phyloP scores from a whole-genome alignment of 2,329 filamentous ascomycete genomes.

The Colletotrichum echinochloae region DNA sequence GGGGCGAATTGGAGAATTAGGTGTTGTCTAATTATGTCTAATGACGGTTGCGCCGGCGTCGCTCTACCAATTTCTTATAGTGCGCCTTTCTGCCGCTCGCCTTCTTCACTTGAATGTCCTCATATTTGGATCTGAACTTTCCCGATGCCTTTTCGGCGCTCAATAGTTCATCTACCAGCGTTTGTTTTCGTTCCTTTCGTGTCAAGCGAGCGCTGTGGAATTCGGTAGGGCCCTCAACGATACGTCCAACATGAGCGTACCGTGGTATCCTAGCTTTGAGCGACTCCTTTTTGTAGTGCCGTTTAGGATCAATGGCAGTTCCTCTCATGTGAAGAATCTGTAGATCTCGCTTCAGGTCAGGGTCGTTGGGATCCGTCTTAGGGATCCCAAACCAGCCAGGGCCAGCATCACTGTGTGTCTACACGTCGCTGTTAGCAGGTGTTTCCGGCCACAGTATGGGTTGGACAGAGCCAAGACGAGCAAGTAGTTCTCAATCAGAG shows the following conservation, averaged over 20 bases:
- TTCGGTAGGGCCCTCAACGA: slow-evolving; percentile 90
- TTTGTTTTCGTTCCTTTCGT: slow-evolving; percentile 89
- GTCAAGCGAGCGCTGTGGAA: slow-evolving; percentile 84
- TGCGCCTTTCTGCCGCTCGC: slow-evolving; percentile 89
- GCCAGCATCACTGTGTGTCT: slow-evolving; percentile 71
- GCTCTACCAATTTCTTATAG: slow-evolving; percentile 80
- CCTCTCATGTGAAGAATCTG: slow-evolving; percentile 91
- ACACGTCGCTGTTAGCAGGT: not conserved
- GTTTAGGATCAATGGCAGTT: slow-evolving; percentile 83
- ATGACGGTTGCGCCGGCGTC: slow-evolving; percentile 46
- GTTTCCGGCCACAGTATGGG: not conserved
- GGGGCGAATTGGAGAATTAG: not conserved
- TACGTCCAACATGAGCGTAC: slow-evolving; percentile 89
- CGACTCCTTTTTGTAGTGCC: slow-evolving; percentile 89
- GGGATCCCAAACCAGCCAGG: slow-evolving; percentile 89
- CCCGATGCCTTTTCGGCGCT: slow-evolving; percentile 72
- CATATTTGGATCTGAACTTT: slow-evolving; percentile 89
- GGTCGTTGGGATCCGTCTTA: slow-evolving; percentile 82
- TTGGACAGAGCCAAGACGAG: not conserved
- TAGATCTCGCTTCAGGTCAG: slow-evolving; percentile 88
- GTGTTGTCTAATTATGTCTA: slow-evolving; percentile 23
- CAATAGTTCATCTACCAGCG: slow-evolving; percentile 87
- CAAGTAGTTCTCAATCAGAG: slow-evolving; percentile 66
- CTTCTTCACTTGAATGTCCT: slow-evolving; percentile 84
- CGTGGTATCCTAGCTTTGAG: slow-evolving; percentile 79